These are phyloP conservation scores for Citrus hindsii DNA, from an alignment of 345 rosid genomes.

Conservation along the genomic window DNA sequence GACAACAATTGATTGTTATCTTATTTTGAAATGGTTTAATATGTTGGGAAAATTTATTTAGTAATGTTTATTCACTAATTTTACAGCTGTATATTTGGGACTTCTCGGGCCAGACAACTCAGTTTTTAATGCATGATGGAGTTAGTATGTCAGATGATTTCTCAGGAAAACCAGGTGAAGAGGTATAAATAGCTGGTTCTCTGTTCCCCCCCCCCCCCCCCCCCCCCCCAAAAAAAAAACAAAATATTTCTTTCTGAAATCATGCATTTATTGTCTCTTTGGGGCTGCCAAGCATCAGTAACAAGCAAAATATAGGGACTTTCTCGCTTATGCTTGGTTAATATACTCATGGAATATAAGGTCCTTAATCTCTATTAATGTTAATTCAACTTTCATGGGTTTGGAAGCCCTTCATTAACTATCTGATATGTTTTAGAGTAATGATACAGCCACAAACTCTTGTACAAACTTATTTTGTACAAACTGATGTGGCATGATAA, in stretches of 20 bases:
- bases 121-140: slow-evolving; percentile 34
- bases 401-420: not conserved
- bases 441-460: no score
- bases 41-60: not conserved
- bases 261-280: not conserved
- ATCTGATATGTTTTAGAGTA: no score
- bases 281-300: not conserved
- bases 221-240: no score
- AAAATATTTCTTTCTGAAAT: not conserved
- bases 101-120: slow-evolving; percentile 54
- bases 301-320: not conserved
- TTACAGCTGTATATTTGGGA: slow-evolving; percentile 65
- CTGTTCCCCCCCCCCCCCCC: no score
- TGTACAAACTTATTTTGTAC: no score
- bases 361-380: not conserved
- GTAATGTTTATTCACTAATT: slow-evolving; percentile 6
- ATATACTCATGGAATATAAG: not conserved
- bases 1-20: not conserved
- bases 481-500: no score
- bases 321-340: slow-evolving; percentile 1
- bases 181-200: slow-evolving; percentile 35
- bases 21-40: not conserved
- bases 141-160: slow-evolving; percentile 21
- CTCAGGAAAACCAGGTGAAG: slow-evolving; percentile 36
- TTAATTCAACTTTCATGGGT: not conserved